phyloP scores from a whole-genome alignment of 208 protist species.

The Leishmania gerbilli region DNA sequence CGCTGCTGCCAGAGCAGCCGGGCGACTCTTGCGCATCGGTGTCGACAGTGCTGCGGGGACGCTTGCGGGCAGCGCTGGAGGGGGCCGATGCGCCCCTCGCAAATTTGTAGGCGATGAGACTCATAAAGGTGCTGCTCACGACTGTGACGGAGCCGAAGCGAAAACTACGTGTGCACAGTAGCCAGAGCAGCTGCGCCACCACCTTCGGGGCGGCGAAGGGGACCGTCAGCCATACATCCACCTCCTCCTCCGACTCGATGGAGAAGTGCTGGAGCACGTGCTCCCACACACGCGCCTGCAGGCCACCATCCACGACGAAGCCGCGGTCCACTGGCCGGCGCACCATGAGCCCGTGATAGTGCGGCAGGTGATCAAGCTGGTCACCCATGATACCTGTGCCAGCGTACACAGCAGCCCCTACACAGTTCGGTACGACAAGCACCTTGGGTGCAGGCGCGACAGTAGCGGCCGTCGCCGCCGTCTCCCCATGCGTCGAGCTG shows the following conservation, averaged over 20 bases:
- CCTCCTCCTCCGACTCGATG: conserved; percentile 55
- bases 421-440: conserved; percentile 64
- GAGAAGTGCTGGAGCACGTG: conserved; percentile 71
- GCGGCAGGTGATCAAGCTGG: conserved; percentile 60
- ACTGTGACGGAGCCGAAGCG: conserved; percentile 69
- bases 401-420: conserved; percentile 62
- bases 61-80: conserved; percentile 13
- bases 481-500: neutral
- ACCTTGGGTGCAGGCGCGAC: conserved; percentile 14
- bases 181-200: conserved; percentile 49
- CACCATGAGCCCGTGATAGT: conserved; percentile 83
- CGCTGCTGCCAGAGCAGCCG: neutral
- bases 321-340: conserved; percentile 78
- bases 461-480: neutral
- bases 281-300: conserved; percentile 81
- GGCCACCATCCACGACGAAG: conserved; percentile 68
- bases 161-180: conserved; percentile 61
- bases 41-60: neutral
- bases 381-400: conserved; percentile 75
- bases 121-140: conserved; percentile 65
- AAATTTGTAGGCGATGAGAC: conserved; percentile 46
- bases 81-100: neutral
- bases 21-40: neutral
- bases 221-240: conserved; percentile 75
- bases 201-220: conserved; percentile 65